Percentiles rank a stretch among this genome's conserved stretches.
These are phyloP conservation scores for Metschnikowia similis DNA, from an alignment of 805 yeast genomes.

Conservation along the genomic window DNA sequence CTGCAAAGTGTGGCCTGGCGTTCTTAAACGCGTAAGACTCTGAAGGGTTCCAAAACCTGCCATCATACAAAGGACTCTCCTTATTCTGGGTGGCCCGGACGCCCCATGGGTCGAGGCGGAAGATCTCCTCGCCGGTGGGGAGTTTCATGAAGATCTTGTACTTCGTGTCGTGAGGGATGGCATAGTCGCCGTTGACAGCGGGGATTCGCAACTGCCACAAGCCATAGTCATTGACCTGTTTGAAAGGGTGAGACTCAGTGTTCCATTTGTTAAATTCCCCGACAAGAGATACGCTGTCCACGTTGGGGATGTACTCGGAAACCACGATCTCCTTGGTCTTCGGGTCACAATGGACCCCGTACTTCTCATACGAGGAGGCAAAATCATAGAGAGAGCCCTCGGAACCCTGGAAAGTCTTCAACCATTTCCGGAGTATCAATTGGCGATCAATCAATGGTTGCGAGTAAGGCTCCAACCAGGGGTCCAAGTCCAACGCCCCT, in stretches of 20 bases:
- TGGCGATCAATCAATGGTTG: constrained; percentile 67
- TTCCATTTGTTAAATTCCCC: constrained; percentile 94
- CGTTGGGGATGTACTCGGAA: constrained; percentile 91
- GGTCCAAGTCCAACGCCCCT: constrained; percentile 71
- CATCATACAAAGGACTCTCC: constrained; percentile 62
- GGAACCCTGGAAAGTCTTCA: constrained; percentile 44
- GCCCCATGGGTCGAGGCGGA: constrained; percentile 88
- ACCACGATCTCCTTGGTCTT: constrained; percentile 53
- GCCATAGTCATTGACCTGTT: constrained; percentile 59
- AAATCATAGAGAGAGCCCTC: constrained; percentile 61
- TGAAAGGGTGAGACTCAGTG: constrained; percentile 49
- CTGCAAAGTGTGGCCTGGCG: constrained; percentile 51
- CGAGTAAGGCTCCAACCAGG: constrained; percentile 79
- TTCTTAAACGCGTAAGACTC: constrained; percentile 54
- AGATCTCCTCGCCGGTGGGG: constrained; percentile 66
- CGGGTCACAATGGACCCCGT: constrained; percentile 68
- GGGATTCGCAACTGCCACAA: constrained; percentile 62
- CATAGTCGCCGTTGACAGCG: constrained; percentile 50
- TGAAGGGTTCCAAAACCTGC: constrained; percentile 87
- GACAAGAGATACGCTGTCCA: constrained; percentile 64
- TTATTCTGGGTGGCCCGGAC: constrained; percentile 72
- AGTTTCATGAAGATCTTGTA: constrained; percentile 66
- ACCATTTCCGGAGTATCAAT: constrained; percentile 61
- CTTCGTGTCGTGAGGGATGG: constrained; percentile 78
- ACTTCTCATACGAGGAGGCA: constrained; percentile 69